A percentile compares a stretch with the other conserved stretches of the same genome.
Evolutionary conservation across 2,329 filamentous ascomycete species (phyloP).

Genomic region (Cytospora mali): DNA sequence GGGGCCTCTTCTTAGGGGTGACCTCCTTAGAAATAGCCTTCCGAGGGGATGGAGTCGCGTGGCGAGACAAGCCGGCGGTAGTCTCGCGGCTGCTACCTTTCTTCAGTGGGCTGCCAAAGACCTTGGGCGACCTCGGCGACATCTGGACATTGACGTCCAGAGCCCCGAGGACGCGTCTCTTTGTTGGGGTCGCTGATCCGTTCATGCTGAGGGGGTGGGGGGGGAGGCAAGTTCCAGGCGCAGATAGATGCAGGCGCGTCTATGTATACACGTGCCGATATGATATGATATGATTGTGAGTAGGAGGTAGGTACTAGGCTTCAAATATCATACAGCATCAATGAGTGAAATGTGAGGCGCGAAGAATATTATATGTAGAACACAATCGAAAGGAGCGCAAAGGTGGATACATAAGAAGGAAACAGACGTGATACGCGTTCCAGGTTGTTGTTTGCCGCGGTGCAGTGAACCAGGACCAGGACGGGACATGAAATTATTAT

Average conservation of each 20-base stretch:
- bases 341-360: background rate
- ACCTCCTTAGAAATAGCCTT: constrained; percentile 3
- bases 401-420: no score
- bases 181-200: constrained; percentile 42
- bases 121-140: constrained; percentile 18
- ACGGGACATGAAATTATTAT: constrained; percentile 2
- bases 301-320: background rate
- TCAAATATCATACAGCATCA: background rate
- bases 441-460: constrained; percentile 15
- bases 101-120: constrained; percentile 22
- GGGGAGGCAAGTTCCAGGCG: background rate
- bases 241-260: constrained; percentile 5
- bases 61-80: constrained; percentile 11
- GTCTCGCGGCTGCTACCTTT: constrained; percentile 9
- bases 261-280: background rate
- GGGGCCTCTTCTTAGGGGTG: constrained; percentile 26
- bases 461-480: constrained; percentile 7
- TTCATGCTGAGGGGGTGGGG: constrained; percentile 12
- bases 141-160: constrained; percentile 47
- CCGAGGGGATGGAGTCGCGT: constrained; percentile 25
- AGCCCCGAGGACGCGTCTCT: constrained; percentile 52
- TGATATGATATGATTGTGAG: background rate
- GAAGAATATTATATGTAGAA: background rate
- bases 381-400: no score
- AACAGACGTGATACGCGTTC: constrained; percentile 19